Conservation (phyloP, 2,329 filamentous ascomycete species). For the Venturia pyrina region DNA sequence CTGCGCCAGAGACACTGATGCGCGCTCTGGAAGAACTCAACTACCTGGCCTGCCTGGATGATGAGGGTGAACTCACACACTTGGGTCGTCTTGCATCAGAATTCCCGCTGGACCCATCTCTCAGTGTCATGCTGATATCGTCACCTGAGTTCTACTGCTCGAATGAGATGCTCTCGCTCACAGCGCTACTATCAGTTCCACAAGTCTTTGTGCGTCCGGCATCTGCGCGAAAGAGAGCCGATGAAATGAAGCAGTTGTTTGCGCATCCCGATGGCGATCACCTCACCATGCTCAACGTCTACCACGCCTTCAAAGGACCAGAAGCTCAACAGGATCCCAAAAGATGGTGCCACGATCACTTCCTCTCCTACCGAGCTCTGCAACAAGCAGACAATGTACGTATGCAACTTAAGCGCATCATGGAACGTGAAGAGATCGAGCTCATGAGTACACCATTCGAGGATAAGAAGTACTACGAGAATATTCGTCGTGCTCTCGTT, state of each 20-base stretch:
- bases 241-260: constrained; percentile 95
- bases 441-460: constrained; percentile 83
- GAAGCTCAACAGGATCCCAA: constrained; percentile 63
- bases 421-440: constrained; percentile 84
- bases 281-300: constrained; percentile 90
- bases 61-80: constrained; percentile 84
- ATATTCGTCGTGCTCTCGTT: constrained; percentile 86
- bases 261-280: constrained; percentile 91
- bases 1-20: constrained; percentile 97
- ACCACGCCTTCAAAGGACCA: constrained; percentile 86
- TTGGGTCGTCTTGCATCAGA: constrained; percentile 84
- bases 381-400: constrained; percentile 92
- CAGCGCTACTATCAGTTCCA: constrained; percentile 84
- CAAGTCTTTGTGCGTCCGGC: constrained; percentile 88
- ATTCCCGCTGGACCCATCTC: constrained; percentile 85
- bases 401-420: constrained; percentile 83
- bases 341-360: constrained; percentile 96
- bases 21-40: constrained; percentile 94
- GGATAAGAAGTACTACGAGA: constrained; percentile 96
- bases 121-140: constrained; percentile 96
- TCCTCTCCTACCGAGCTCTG: constrained; percentile 78
- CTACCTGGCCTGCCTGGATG: constrained; percentile 90
- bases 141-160: constrained; percentile 98
- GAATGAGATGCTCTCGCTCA: constrained; percentile 94
- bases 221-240: constrained; percentile 75